Base-by-base conservation (phyloP, 2,329 filamentous ascomycete genomes). In the Fusarium falciforme region DNA sequence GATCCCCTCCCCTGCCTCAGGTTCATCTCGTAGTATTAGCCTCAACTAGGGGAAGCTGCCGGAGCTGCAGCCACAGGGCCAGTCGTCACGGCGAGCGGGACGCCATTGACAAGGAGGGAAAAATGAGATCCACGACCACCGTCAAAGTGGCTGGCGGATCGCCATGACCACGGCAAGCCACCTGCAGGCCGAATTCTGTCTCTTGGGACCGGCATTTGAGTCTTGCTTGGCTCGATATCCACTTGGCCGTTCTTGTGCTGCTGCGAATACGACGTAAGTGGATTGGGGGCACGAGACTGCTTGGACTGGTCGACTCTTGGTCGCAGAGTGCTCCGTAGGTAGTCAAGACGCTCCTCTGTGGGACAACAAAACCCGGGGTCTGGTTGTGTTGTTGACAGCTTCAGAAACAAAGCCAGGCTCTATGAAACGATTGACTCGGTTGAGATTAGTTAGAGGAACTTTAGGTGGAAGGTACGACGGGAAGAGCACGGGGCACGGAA, bases 141-240 rank as follows among this genome's bases (percentile, higher is more conserved):
- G 59, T 70, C 64, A 68, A 70, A 64, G 72, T 77, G 70, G 74
- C 66, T 69, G 72, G 67, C 67, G 65, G 73, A 78, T 78, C 70
- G 54, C 60, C 70, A 74, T 67, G 42, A 64, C 66, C 55, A 75
- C 36, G 62, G 68, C 35, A 52, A 74, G 72, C 70, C 75, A 62
- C 58, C 55, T 67, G 63, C 64, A 68, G 61, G 47, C 61, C 62
- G 69, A 64, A 64, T 71, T 66, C 66, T 70, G 62, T 68, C 62
- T 71, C 66, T 69, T 59, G 47, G 49, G 40, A 40, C 64, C 64
- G 64, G 69, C 70, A 65, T 64, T 67, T 70, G 65, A 36, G 64
- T 44, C 33, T 58, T 59, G 40, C 25, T 42, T 61, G 31, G 52
- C 22, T 36, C 17, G 14, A 62, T 62, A 62, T 20, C 61, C 60